Base-by-base conservation (phyloP, 2,329 filamentous ascomycete genomes). In the Alternaria triticimaculans region DNA sequence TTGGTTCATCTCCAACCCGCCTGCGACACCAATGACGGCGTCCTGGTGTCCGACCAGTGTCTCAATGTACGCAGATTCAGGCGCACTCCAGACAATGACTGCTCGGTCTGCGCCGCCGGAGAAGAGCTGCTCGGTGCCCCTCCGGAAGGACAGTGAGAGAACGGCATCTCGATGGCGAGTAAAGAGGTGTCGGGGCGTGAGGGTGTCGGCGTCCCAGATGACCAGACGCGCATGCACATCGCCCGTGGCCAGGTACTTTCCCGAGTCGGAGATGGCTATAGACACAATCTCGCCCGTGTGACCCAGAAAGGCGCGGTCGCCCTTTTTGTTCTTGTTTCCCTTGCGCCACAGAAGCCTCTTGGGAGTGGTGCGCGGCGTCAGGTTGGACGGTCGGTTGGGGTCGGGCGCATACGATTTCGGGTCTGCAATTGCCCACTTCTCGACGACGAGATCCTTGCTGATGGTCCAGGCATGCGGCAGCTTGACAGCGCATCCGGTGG, bases 1-100 rank as follows among this genome's bases (percentile, higher is more conserved):
- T 71, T 94, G 89, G 2, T 91, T 90, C 66, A 97, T 86, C 21
- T 80, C 78, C 9, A 79, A 67, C 10, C 75, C 78, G 44, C 74
- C 76, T 18, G 92, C 92, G 58, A 99, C 88, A 75, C 94, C 92
- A 41, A 95, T 86, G 6, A 98, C 92, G 68, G 92, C 87, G 77
- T 98, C 95, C 77, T 97, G 95, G 81, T 99, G 96, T 48, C 96
- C 96, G 76, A 97, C 98, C 0, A 99, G 85, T 0, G 95, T 98
- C 80, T 99, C 96, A 28, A 97, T 88, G 76, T 98, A 99, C 49
- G 95, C 93, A 65, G 97, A 86, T 78, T 96, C 94, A 72, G 97
- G 92, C 46, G 97, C 84, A 70, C 91, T 95, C 93, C 95, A 99
- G 30, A 96, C 91, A 81, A 98, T 98, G 77, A 99, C 91, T 3